phyloP scores from a whole-genome alignment of 768 basidiomycete species.

The Mycena sanguinolenta region DNA sequence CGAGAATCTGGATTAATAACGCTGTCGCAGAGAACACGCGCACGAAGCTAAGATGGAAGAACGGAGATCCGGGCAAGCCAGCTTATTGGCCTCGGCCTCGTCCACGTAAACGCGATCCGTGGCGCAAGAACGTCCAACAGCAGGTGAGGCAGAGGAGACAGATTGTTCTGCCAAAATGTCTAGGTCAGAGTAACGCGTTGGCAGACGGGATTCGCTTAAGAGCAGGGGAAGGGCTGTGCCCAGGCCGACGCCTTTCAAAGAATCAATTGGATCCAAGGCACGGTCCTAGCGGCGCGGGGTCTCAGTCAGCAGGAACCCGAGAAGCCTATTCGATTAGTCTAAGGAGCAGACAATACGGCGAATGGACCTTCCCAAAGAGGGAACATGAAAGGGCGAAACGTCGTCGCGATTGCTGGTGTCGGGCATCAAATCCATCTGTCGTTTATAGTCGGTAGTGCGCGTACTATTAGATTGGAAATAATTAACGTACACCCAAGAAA shows the following conservation, averaged over 20 bases:
- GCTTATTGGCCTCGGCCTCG: constrained; percentile 22
- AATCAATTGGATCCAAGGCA: not conserved
- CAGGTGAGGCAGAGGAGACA: too few relatives aligned
- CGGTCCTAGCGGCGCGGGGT: constrained; percentile 24
- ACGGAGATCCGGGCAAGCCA: not conserved
- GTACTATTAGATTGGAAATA: not conserved
- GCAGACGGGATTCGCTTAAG: constrained; percentile 19
- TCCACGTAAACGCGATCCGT: constrained; percentile 14
- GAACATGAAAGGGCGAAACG: not conserved
- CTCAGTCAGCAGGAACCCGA: constrained; percentile 24
- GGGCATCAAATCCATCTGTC: not conserved
- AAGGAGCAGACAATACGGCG: constrained; percentile 1
- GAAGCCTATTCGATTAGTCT: constrained; percentile 12
- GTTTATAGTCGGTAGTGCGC: not conserved
- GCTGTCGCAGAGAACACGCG: constrained; percentile 3
- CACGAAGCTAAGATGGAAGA: constrained; percentile 2
- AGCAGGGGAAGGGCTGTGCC: not conserved
- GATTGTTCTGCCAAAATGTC: not conserved
- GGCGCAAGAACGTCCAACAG: not conserved
- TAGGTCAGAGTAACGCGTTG: not conserved
- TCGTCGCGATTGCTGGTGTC: constrained; percentile 10
- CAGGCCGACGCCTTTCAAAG: not conserved
- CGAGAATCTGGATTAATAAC: not conserved
- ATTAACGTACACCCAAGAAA: constrained; percentile 3
- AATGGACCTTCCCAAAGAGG: not conserved